A percentile compares a stretch with the other conserved stretches of the same genome.
phyloP scores from a whole-genome alignment of 2,329 filamentous ascomycete species.

The Cladophialophora chaetospira region DNA sequence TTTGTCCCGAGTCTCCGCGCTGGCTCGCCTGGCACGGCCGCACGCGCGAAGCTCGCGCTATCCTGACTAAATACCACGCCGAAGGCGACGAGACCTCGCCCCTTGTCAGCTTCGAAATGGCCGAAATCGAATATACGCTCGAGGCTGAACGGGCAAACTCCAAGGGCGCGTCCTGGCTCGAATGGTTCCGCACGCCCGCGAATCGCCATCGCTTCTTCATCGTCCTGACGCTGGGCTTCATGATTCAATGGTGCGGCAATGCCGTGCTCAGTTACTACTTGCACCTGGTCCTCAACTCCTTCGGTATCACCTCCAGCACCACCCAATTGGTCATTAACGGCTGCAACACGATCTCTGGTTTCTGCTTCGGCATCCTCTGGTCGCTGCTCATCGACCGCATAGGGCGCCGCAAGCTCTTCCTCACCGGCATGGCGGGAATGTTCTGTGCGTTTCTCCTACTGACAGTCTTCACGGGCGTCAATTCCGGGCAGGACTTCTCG shows the following conservation, averaged over 20 bases:
- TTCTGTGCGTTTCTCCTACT: constrained; percentile 29
- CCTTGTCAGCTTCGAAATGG: constrained; percentile 67
- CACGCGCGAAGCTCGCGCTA: neutral
- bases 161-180: constrained; percentile 32
- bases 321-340: constrained; percentile 37
- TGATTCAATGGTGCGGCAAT: constrained; percentile 17
- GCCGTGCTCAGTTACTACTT: constrained; percentile 33
- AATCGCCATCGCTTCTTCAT: constrained; percentile 35
- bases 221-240: constrained; percentile 28
- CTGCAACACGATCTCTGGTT: constrained; percentile 33
- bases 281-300: constrained; percentile 23
- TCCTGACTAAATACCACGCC: constrained; percentile 45
- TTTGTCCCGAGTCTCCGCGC: constrained; percentile 68
- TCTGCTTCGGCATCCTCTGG: constrained; percentile 28
- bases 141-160: constrained; percentile 62
- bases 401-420: constrained; percentile 33
- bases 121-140: constrained; percentile 66
- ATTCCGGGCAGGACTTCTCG: constrained; percentile 21
- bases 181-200: constrained; percentile 36
- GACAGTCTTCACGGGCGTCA: constrained; percentile 34
- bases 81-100: constrained; percentile 51
- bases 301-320: constrained; percentile 34
- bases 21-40: constrained; percentile 51
- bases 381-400: constrained; percentile 34
- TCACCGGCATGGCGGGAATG: constrained; percentile 33